These are phyloP conservation scores for Neurospora sp. DNA, from an alignment of 2,329 filamentous ascomycete genomes.

Conservation along the genomic window DNA sequence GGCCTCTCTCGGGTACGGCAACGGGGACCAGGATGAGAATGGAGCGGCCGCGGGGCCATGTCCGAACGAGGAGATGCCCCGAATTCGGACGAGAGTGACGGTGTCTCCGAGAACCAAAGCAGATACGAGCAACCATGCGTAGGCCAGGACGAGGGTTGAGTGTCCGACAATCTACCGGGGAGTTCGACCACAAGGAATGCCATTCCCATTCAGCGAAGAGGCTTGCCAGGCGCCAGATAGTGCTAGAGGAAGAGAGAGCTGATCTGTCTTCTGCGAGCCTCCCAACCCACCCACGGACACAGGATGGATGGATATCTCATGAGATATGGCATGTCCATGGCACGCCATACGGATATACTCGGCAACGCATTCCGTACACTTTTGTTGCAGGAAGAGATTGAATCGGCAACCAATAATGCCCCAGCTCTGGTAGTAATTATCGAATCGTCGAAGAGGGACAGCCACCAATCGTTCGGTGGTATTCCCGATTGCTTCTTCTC, in stretches of 20 bases:
- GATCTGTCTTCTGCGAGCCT: neutral
- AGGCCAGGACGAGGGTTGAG: neutral
- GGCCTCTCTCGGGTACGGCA: conserved; percentile 7
- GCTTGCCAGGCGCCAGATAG: neutral
- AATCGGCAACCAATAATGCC: neutral
- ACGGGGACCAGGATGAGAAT: conserved; percentile 3
- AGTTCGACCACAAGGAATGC: neutral
- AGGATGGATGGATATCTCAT: neutral
- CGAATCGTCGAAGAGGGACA: neutral
- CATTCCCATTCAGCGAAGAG: neutral
- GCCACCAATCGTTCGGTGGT: neutral
- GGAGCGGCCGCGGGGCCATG: conserved; percentile 13
- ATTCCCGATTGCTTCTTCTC: neutral
- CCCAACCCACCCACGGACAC: neutral
- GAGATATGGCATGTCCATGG: neutral
- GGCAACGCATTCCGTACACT: neutral
- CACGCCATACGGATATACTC: neutral
- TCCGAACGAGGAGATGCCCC: conserved; percentile 12
- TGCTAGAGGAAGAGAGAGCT: neutral
- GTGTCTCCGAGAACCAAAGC: neutral
- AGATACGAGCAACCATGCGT: neutral
- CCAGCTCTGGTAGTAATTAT: neutral
- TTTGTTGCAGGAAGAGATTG: neutral
- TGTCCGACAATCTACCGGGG: neutral
- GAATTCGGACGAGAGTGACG: conserved; percentile 4